Evolutionary conservation across 306 rosid species (phyloP).

Genomic region (Trifolium fragiferum): DNA sequence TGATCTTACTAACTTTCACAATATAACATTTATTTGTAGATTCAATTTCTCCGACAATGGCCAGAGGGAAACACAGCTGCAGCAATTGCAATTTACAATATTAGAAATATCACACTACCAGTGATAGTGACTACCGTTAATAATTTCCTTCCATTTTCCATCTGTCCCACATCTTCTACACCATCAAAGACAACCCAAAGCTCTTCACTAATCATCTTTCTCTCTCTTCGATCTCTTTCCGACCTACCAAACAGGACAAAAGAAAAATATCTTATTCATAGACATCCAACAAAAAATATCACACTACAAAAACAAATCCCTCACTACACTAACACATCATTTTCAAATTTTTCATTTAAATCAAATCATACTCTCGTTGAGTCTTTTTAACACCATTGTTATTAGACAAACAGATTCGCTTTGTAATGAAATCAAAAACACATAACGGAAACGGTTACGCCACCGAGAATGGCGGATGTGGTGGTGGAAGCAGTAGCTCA

Average conservation of each 20-base stretch:
- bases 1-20: background rate
- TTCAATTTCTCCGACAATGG: slow-evolving; percentile 38
- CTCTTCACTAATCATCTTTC: slow-evolving; percentile 10
- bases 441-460: slow-evolving; percentile 54
- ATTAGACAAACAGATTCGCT: background rate
- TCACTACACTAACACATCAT: background rate
- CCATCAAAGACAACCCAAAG: background rate
- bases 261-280: too few relatives aligned
- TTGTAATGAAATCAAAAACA: slow-evolving; percentile 66
- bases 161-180: background rate
- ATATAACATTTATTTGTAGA: background rate
- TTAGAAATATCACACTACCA: background rate
- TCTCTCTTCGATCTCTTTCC: background rate
- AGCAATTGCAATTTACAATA: background rate
- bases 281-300: too few relatives aligned
- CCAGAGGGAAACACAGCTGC: background rate
- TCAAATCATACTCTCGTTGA: background rate
- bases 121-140: background rate
- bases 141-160: background rate
- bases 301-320: background rate
- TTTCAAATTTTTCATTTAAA: slow-evolving; percentile 9
- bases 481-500: slow-evolving; percentile 62
- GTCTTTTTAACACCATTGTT: too few relatives aligned
- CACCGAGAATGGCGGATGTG: slow-evolving; percentile 50
- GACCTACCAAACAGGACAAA: too few relatives aligned